Conservation (phyloP, 768 basidiomycete genomes). For the Astraeus odoratus region DNA sequence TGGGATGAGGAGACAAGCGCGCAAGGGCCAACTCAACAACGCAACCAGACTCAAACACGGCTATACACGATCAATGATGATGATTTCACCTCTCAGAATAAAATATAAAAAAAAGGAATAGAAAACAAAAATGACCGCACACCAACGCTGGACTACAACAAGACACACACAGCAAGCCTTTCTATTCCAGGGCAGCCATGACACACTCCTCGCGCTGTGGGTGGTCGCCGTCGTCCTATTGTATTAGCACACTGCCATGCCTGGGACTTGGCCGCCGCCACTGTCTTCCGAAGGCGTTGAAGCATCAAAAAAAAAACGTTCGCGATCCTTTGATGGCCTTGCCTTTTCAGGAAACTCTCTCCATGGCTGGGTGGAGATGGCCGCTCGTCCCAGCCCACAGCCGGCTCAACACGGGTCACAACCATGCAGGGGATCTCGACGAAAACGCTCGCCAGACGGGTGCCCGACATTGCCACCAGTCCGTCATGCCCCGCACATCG, state of each 20-base stretch:
- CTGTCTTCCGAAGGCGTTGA: not conserved
- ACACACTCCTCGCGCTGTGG: not conserved
- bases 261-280: not conserved
- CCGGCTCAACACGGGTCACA: no score
- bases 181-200: not conserved
- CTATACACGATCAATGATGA: slow-evolving; percentile 20
- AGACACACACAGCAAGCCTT: no score
- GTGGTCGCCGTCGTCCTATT: not conserved
- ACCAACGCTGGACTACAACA: not conserved
- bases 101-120: no score
- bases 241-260: not conserved
- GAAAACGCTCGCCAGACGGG: no score
- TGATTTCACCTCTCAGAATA: not conserved
- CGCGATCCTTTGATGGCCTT: not conserved
- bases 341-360: slow-evolving; percentile 1
- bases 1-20: slow-evolving; percentile 15
- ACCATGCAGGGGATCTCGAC: no score
- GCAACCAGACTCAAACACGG: slow-evolving; percentile 29
- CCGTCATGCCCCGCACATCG: no score
- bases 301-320: no score
- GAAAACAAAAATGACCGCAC: not conserved
- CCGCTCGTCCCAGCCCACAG: no score
- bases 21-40: slow-evolving; percentile 10
- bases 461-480: no score
- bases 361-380: not conserved